Evolutionary conservation across 208 protist species (phyloP).

Genomic region (Naegleria fowleri): DNA sequence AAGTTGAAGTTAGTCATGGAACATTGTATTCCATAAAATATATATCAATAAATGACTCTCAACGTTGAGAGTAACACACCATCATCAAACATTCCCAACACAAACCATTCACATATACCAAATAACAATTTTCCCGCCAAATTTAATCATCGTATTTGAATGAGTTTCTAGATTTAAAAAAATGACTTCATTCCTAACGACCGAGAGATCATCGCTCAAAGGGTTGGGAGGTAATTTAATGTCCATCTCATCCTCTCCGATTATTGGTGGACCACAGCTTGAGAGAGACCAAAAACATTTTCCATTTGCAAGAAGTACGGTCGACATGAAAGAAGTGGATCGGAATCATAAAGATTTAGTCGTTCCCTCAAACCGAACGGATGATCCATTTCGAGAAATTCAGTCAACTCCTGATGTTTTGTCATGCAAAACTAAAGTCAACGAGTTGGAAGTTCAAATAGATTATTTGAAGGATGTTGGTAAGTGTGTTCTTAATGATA

Average conservation of each 20-base stretch:
- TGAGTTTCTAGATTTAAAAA: no score
- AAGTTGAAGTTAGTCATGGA: no score
- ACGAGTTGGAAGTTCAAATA: not conserved
- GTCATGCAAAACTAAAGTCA: not conserved
- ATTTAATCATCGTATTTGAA: no score
- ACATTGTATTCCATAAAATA: no score
- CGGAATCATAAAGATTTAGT: not conserved
- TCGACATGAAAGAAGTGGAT: not conserved
- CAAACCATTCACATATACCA: no score
- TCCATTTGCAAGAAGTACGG: not conserved
- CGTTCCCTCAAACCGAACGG: not conserved
- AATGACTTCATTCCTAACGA: no score
- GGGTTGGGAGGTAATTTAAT: not conserved
- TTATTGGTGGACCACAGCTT: not conserved
- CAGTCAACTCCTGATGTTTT: not conserved
- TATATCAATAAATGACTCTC: no score
- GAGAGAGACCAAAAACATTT: conserved; percentile 4
- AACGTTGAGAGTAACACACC: no score
- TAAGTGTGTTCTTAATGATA: not conserved
- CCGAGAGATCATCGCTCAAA: not conserved
- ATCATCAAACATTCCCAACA: no score
- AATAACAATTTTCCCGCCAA: no score
- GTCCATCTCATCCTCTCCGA: not conserved
- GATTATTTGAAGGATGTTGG: not conserved
- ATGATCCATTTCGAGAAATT: not conserved